Evolutionary conservation across 1,139 yeast genomes (phyloP).

Genomic region (Yamadazyma siamensis): DNA sequence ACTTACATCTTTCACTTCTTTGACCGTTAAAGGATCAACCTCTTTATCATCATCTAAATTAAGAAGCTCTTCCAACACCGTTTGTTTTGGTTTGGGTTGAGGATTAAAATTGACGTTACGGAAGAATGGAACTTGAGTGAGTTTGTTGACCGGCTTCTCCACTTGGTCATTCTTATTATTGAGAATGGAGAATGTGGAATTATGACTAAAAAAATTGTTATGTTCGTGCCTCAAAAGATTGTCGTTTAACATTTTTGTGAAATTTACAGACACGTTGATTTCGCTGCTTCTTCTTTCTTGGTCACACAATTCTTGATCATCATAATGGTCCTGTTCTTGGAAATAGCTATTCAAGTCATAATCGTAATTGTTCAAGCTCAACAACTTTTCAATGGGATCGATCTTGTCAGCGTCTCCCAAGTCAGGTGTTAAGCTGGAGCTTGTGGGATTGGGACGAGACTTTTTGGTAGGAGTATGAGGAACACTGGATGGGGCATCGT

Average conservation of each 20-base stretch:
- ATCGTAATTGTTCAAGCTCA: constrained; percentile 34
- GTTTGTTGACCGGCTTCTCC: constrained; percentile 2
- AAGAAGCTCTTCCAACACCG: constrained; percentile 39
- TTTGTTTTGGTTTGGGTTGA: constrained; percentile 23
- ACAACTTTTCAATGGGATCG: constrained; percentile 44
- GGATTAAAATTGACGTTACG: constrained; percentile 37
- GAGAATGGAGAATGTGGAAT: constrained; percentile 34
- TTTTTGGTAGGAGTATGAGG: background rate
- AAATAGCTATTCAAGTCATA: constrained; percentile 21
- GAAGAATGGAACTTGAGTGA: constrained; percentile 34
- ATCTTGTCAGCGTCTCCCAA: constrained; percentile 25
- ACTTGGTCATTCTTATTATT: constrained; percentile 13
- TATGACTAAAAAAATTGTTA: constrained; percentile 16
- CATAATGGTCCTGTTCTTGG: constrained; percentile 11
- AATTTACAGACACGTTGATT: constrained; percentile 25
- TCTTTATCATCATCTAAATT: constrained; percentile 26
- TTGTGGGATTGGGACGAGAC: constrained; percentile 2
- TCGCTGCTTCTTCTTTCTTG: constrained; percentile 5
- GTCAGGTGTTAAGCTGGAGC: background rate
- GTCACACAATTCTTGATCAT: constrained; percentile 8
- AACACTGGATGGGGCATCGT: background rate
- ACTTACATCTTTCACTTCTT: constrained; percentile 1
- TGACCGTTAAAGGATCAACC: constrained; percentile 11
- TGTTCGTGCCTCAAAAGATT: constrained; percentile 35
- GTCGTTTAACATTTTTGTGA: constrained; percentile 40